Evolutionary conservation across 345 rosid genomes (phyloP).

Genomic region (Rubroshorea leprosula): DNA sequence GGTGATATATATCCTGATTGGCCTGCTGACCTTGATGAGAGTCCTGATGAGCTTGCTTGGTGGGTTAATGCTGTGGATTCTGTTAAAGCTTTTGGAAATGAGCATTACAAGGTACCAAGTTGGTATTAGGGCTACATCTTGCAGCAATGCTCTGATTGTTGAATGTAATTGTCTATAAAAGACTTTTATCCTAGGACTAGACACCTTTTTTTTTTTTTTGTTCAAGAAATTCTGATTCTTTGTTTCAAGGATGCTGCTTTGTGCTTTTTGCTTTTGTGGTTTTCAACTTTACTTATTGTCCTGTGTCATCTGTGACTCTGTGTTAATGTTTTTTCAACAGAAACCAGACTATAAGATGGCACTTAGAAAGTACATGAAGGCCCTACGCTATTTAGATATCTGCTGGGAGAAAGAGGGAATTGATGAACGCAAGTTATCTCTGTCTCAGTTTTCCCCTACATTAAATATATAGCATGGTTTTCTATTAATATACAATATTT

Average conservation of each 20-base stretch:
- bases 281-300: not conserved
- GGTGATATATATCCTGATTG: constrained; percentile 91
- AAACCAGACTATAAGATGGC: constrained; percentile 96
- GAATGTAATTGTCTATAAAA: not conserved
- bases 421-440: constrained; percentile 56
- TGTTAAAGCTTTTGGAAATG: constrained; percentile 72
- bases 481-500: not conserved
- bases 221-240: not conserved
- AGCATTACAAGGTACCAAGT: constrained; percentile 57
- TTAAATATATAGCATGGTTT: not conserved
- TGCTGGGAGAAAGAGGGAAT: constrained; percentile 99
- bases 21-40: constrained; percentile 76
- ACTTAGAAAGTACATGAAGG: constrained; percentile 83
- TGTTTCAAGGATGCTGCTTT: not conserved
- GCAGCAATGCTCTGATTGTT: not conserved
- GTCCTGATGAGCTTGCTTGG: constrained; percentile 66
- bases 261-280: not conserved
- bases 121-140: not conserved
- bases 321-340: constrained; percentile 40
- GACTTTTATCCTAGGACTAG: too few species aligned
- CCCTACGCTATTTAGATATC: constrained; percentile 73
- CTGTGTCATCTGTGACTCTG: not conserved
- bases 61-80: constrained; percentile 85
- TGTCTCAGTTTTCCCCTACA: not conserved
- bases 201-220: too few species aligned